Conservation (phyloP, 495 filamentous ascomycete genomes). For the Chlorociboria aeruginascens region DNA sequence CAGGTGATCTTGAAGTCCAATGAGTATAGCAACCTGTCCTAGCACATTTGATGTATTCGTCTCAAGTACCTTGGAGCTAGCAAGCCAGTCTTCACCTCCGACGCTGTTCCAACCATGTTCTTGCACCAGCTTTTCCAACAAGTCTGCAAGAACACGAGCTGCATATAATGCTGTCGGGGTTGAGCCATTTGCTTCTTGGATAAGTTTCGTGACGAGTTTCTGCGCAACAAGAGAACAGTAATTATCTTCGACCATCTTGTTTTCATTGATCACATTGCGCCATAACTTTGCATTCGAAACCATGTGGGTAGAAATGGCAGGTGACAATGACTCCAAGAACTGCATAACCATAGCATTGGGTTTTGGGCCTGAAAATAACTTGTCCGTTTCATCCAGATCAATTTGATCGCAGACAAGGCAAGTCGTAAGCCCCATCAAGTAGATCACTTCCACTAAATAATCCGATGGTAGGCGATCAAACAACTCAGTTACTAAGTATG, state of each 20-base stretch:
- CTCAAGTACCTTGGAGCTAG: slow-evolving; percentile 26
- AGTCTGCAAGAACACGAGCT: slow-evolving; percentile 30
- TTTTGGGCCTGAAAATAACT: neutral
- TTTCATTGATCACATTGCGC: neutral
- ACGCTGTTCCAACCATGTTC: slow-evolving; percentile 24
- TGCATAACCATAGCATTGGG: slow-evolving; percentile 1
- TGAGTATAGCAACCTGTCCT: slow-evolving; percentile 36
- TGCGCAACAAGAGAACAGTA: slow-evolving; percentile 17
- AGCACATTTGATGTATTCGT: slow-evolving; percentile 32
- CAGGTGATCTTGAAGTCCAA: slow-evolving; percentile 38
- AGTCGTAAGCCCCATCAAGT: slow-evolving; percentile 27
- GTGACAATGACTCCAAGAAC: neutral
- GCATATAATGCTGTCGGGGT: slow-evolving; percentile 28
- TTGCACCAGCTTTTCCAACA: slow-evolving; percentile 28
- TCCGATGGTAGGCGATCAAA: slow-evolving; percentile 19
- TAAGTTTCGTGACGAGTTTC: slow-evolving; percentile 36
- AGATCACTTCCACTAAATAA: slow-evolving; percentile 27
- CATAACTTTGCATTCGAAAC: slow-evolving; percentile 33
- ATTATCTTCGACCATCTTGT: too few relatives aligned
- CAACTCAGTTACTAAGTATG: slow-evolving; percentile 35
- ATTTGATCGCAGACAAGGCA: slow-evolving; percentile 34
- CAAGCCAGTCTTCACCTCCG: slow-evolving; percentile 31
- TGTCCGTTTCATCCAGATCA: slow-evolving; percentile 13
- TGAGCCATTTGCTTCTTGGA: slow-evolving; percentile 18
- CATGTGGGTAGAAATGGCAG: neutral